Evolutionary conservation across 352 stramenopile species (phyloP).

Genomic region (Phytophthora meadii): DNA sequence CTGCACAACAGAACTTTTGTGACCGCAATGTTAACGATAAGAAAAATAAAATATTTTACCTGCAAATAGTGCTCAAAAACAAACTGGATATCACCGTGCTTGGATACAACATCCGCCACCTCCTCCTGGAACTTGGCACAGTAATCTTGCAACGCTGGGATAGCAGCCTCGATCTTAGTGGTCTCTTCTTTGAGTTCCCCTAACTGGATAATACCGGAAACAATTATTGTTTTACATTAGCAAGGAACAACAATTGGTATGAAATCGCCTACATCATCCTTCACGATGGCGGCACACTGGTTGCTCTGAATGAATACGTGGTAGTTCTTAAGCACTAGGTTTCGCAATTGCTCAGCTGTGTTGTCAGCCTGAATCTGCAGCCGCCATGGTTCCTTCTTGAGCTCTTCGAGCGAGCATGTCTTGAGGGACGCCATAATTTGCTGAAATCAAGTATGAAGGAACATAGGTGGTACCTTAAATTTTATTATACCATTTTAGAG

Average conservation of each 20-base stretch:
- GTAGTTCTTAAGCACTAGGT: slow-evolving; percentile 90
- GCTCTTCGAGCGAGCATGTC: slow-evolving; percentile 76
- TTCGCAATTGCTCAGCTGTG: slow-evolving; percentile 76
- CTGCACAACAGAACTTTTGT: slow-evolving; percentile 34
- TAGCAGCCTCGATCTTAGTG: slow-evolving; percentile 44
- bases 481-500: too few relatives aligned
- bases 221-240: slow-evolving; percentile 14
- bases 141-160: slow-evolving; percentile 67
- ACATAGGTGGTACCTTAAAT: too few relatives aligned
- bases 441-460: background rate
- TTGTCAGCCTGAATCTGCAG: slow-evolving; percentile 86
- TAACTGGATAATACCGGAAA: slow-evolving; percentile 40
- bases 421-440: slow-evolving; percentile 40
- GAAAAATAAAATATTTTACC: slow-evolving; percentile 29
- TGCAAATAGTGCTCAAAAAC: slow-evolving; percentile 92
- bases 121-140: slow-evolving; percentile 64
- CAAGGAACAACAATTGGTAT: background rate
- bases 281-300: slow-evolving; percentile 84
- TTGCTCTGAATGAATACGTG: slow-evolving; percentile 93
- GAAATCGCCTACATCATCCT: slow-evolving; percentile 58
- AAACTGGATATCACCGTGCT: slow-evolving; percentile 88
- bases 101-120: slow-evolving; percentile 60
- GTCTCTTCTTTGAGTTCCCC: slow-evolving; percentile 78
- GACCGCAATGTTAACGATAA: slow-evolving; percentile 5
- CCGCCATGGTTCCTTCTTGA: slow-evolving; percentile 86